Evolutionary conservation across 1,284 basidiomycete genomes (phyloP).

Genomic region (Irpex lacteus): DNA sequence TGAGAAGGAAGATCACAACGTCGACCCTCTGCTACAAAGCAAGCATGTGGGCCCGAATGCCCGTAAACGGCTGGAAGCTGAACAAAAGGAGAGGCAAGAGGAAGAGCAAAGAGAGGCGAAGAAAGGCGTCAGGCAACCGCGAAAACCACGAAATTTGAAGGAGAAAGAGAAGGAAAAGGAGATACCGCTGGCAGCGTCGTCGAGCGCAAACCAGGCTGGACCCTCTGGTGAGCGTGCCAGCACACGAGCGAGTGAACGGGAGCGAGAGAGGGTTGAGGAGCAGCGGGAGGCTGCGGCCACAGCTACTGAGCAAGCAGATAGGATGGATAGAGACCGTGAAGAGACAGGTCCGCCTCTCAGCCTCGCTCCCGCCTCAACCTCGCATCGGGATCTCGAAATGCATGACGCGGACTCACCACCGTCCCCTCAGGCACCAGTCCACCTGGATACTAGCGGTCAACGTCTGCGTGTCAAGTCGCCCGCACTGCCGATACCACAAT

Average conservation of each 20-base stretch:
- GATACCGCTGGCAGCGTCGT: conserved; percentile 19
- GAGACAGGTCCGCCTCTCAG: conserved; percentile 12
- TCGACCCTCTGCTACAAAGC: conserved; percentile 45
- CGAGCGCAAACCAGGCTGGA: conserved; percentile 1
- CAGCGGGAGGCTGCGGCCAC: not conserved
- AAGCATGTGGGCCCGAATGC: conserved; percentile 44
- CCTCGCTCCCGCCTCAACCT: conserved; percentile 18
- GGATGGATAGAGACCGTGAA: conserved; percentile 7
- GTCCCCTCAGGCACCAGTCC: conserved; percentile 18
- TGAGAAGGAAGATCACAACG: conserved; percentile 41
- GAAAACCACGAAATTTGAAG: conserved; percentile 13
- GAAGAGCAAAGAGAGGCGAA: conserved; percentile 41
- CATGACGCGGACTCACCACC: conserved; percentile 11
- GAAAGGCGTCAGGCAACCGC: conserved; percentile 26
- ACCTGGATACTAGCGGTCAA: conserved; percentile 41
- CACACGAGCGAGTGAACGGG: conserved; percentile 6
- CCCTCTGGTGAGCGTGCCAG: conserved; percentile 4
- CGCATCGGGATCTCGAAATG: conserved; percentile 17
- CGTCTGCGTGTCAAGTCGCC: conserved; percentile 39
- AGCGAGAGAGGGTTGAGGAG: conserved; percentile 1
- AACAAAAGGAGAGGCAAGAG: conserved; percentile 37
- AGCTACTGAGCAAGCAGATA: not conserved
- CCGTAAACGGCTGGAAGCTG: conserved; percentile 43
- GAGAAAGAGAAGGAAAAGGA: conserved; percentile 40
- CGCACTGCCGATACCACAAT: conserved; percentile 17